Conservation (phyloP, 2,329 filamentous ascomycete species). For the Fusarium nisikadoi region DNA sequence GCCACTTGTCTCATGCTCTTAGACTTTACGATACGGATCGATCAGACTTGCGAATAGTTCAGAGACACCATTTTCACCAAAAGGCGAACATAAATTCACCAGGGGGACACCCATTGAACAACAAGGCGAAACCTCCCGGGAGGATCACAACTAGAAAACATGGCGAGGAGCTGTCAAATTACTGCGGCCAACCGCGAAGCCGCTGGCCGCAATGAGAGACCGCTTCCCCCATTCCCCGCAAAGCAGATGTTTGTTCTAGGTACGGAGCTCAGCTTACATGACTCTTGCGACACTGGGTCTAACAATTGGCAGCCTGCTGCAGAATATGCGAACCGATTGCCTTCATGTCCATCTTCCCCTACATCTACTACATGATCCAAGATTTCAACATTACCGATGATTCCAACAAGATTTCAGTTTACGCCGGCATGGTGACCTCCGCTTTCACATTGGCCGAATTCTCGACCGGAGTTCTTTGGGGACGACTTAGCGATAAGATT, state of each 20-base stretch:
- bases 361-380: constrained; percentile 97
- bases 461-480: constrained; percentile 92
- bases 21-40: constrained; percentile 9
- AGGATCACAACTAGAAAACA: constrained; percentile 33
- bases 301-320: constrained; percentile 74
- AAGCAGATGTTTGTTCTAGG: constrained; percentile 65
- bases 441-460: constrained; percentile 97
- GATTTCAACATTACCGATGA: constrained; percentile 88
- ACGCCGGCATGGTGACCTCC: constrained; percentile 95
- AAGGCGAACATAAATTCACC: neutral
- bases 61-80: neutral
- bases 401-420: constrained; percentile 84
- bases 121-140: constrained; percentile 8
- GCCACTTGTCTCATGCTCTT: constrained; percentile 17
- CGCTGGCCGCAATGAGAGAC: constrained; percentile 35
- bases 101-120: neutral
- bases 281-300: constrained; percentile 13
- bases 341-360: constrained; percentile 99
- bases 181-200: constrained; percentile 39
- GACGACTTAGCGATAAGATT: constrained; percentile 87
- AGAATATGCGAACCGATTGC: constrained; percentile 98
- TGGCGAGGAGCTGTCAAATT: constrained; percentile 46
- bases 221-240: constrained; percentile 51
- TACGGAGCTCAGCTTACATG: constrained; percentile 42
- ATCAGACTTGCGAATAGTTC: constrained; percentile 14